A percentile compares a stretch with the other conserved stretches of the same genome.
Evolutionary conservation across 768 basidiomycete species (phyloP).

Genomic region (Scleroderma bovista): DNA sequence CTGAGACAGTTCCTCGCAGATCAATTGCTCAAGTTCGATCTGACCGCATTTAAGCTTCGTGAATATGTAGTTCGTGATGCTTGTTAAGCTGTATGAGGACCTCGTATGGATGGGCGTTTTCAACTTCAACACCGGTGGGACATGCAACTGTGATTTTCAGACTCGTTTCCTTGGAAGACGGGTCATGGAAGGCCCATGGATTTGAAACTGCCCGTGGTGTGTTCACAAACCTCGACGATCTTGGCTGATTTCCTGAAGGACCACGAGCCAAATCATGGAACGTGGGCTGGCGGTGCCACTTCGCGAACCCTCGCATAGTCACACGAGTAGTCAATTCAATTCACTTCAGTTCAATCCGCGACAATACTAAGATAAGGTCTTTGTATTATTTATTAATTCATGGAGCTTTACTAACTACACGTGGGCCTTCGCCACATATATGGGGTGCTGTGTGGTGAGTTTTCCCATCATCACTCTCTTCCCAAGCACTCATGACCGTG

Average conservation of each 20-base stretch:
- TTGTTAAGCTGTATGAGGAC: slow-evolving; percentile 45
- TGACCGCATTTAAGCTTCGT: slow-evolving; percentile 13
- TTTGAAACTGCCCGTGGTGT: too few relatives aligned
- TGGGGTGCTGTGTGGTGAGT: too few relatives aligned
- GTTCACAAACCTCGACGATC: slow-evolving; percentile 54
- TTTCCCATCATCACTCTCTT: not conserved
- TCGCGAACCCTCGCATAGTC: too few relatives aligned
- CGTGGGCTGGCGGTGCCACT: slow-evolving; percentile 49
- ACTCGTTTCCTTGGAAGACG: slow-evolving; percentile 39
- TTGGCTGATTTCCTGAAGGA: slow-evolving; percentile 43
- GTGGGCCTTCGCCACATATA: too few relatives aligned
- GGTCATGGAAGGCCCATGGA: slow-evolving; percentile 24
- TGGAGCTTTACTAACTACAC: too few relatives aligned
- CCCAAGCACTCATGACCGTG: not conserved
- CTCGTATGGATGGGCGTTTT: slow-evolving; percentile 55
- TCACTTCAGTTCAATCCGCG: slow-evolving; percentile 50
- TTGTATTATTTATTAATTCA: slow-evolving; percentile 36
- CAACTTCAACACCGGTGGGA: slow-evolving; percentile 48
- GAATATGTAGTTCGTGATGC: slow-evolving; percentile 17
- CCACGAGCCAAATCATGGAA: slow-evolving; percentile 41
- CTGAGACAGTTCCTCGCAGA: slow-evolving; percentile 37
- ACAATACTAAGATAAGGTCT: too few relatives aligned
- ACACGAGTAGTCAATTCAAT: too few relatives aligned
- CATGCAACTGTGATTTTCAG: slow-evolving; percentile 48
- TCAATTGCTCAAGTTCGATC: slow-evolving; percentile 27